phyloP scores from a whole-genome alignment of 176 grass and related monocot species.

The Carex parvula region DNA sequence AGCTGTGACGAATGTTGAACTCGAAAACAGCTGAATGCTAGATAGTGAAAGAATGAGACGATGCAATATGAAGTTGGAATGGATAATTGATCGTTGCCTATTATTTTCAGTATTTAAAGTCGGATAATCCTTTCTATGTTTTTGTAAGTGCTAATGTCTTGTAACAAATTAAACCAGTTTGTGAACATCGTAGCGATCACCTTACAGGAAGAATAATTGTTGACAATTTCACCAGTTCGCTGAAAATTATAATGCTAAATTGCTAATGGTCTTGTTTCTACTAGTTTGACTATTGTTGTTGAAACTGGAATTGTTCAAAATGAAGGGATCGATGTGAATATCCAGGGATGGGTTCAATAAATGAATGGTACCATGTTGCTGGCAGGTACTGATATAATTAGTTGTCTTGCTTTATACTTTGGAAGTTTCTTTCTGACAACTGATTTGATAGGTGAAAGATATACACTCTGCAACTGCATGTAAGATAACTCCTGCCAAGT shows the following conservation, averaged over 20 bases:
- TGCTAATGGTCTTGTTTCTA: not conserved
- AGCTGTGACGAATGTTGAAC: not conserved
- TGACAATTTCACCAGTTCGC: not conserved
- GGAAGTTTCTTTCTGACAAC: not conserved
- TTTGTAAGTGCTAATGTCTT: not conserved
- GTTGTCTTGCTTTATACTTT: not conserved
- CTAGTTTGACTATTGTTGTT: not conserved
- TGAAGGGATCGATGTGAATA: not conserved
- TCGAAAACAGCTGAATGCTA: not conserved
- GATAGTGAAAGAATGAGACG: not conserved
- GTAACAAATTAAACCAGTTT: not conserved
- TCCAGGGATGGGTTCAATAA: not conserved
- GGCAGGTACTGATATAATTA: not conserved
- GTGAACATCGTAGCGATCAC: not conserved
- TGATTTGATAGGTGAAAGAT: conserved; percentile 65
- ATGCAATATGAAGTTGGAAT: not conserved
- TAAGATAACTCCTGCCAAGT: conserved; percentile 84
- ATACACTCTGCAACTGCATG: conserved; percentile 61
- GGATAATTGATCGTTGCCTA: not conserved
- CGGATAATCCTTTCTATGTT: not conserved
- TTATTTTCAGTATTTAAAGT: not conserved
- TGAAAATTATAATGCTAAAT: not conserved
- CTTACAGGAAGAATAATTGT: not conserved
- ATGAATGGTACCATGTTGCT: not conserved
- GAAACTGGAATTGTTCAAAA: not conserved